Evolutionary conservation across 2,329 filamentous ascomycete species (phyloP), one percentile per base, ranked within the genome.

Genomic region (Cercospora beticola): DNA sequence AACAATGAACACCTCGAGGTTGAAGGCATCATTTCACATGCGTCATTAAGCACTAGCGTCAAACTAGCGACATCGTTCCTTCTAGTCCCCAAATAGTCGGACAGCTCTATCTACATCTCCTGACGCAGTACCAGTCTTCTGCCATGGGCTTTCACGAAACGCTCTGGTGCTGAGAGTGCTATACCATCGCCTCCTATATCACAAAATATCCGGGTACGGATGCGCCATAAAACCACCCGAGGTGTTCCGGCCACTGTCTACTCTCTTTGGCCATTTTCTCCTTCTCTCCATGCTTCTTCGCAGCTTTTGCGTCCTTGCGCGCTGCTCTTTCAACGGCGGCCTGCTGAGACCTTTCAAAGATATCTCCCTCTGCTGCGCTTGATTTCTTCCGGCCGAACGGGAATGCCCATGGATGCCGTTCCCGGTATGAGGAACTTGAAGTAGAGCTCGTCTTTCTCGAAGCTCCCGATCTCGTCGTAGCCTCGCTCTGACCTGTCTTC

Each of bases 41-140:
- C 60, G 60, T 62, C 60, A 62, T 62, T 40, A 62, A 21, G 23
- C 40, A 28, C 60, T 46, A 43, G 36, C 60, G 60, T 21, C 60
- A 18, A 62, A 46, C 33, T n/a, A 52, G 21, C 33, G 60, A 28
- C 58, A 26, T 62, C 36, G 36, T 40, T 1, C 16, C 16, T 40
- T 40, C 36, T 46, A 30, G 23, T 26, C 23, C 28, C 40, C 8
- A 26, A 21, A 26, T 10, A 40, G n/a, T 12, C 21, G 36, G n/a
- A 43, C 31, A n/a, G 31, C 59, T 62, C 21, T 62, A 46, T 59
- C 56, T 18, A 62, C 36, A 40, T 30, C 56, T 59, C 30, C 7
- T 16, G 10, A 58, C 18, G 14, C 59, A 26, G 23, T 9, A 56
- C 46, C 26, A 33, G 5, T 33, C 28, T 52, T n/a, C 28, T 63